Evolutionary conservation across 1,284 basidiomycete species (phyloP).

Genomic region (Gastroboletus turbinatus): DNA sequence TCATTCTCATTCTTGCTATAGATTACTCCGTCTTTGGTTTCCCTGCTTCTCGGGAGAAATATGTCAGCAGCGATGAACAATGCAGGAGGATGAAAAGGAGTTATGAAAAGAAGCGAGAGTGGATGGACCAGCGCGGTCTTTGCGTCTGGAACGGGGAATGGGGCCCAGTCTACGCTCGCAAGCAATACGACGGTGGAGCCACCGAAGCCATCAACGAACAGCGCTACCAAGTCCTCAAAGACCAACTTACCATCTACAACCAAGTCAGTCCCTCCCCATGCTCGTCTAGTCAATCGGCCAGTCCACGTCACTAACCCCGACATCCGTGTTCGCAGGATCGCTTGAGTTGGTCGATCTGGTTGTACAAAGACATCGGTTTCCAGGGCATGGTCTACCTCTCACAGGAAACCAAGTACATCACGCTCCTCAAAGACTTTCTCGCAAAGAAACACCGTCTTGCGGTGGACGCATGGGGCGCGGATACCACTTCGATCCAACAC

Average conservation of each 20-base stretch:
- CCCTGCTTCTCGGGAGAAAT: constrained; percentile 59
- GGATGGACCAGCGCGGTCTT: constrained; percentile 63
- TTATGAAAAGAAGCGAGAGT: constrained; percentile 66
- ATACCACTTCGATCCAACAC: constrained; percentile 46
- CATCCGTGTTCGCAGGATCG: constrained; percentile 47
- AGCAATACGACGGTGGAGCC: constrained; percentile 54
- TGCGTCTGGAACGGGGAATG: constrained; percentile 82
- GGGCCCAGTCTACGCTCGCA: constrained; percentile 64
- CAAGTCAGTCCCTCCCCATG: constrained; percentile 37
- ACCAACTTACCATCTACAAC: constrained; percentile 75
- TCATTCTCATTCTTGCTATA: not conserved
- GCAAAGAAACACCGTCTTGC: constrained; percentile 62
- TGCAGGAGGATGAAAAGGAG: constrained; percentile 47
- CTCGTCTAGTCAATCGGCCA: not conserved
- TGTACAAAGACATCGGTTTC: constrained; percentile 85
- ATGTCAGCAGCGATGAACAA: constrained; percentile 54
- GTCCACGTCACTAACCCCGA: not conserved
- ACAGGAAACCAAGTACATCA: constrained; percentile 68
- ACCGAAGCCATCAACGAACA: constrained; percentile 65
- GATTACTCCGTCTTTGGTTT: constrained; percentile 61
- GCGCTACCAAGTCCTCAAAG: constrained; percentile 66
- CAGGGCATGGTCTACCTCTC: constrained; percentile 80
- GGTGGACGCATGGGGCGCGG: constrained; percentile 65
- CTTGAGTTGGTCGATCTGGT: constrained; percentile 81
- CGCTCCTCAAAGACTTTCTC: constrained; percentile 60